These are phyloP conservation scores for Gossypium anomalum DNA, from an alignment of 345 rosid genomes.

Conservation along the genomic window DNA sequence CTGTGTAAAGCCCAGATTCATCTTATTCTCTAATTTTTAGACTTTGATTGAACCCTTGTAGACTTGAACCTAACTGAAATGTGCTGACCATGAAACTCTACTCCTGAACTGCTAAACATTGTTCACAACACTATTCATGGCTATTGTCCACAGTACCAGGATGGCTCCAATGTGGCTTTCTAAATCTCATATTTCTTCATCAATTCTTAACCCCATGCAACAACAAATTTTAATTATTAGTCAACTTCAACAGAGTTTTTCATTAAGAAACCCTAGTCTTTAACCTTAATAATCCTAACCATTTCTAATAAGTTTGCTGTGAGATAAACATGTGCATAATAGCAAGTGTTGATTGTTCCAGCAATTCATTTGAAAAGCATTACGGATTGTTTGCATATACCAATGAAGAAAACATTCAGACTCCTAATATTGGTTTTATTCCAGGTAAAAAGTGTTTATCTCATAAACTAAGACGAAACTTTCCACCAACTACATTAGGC, in stretches of 20 bases:
- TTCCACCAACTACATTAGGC: background rate
- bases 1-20: background rate
- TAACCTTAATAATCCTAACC: background rate
- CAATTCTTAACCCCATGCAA: background rate
- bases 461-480: background rate
- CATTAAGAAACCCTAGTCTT: background rate
- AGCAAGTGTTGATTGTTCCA: background rate
- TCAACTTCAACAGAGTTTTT: background rate
- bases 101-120: background rate
- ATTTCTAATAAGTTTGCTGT: background rate
- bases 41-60: background rate
- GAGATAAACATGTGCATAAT: background rate
- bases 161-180: background rate
- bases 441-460: background rate
- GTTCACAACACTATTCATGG: background rate
- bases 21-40: background rate
- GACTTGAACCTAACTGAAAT: background rate
- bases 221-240: background rate
- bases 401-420: background rate
- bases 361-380: constrained; percentile 1
- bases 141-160: background rate
- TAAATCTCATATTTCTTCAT: background rate
- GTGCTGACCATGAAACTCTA: background rate
- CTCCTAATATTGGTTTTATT: background rate
- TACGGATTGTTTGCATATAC: background rate